phyloP scores from a whole-genome alignment of 331 rosid species.

The Telfairia occidentalis region DNA sequence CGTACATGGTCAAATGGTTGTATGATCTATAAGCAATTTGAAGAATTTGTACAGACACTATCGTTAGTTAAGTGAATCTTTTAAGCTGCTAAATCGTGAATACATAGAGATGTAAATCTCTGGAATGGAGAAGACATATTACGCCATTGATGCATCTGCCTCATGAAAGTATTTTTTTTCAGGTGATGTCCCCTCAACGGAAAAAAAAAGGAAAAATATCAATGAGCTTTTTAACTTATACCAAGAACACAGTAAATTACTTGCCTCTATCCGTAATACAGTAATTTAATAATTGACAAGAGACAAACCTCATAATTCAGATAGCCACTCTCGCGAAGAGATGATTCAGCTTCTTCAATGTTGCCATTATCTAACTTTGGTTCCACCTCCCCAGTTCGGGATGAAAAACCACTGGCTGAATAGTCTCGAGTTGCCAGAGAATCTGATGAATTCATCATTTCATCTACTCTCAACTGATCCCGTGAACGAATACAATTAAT shows the following conservation, averaged over 20 bases:
- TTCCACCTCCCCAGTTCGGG: constrained; percentile 59
- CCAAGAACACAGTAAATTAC: neutral
- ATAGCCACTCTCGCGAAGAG: constrained; percentile 90
- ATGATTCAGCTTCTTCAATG: constrained; percentile 86
- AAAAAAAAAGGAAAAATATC: neutral
- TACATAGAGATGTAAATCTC: too few relatives aligned
- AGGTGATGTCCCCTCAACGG: neutral
- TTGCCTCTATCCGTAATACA: neutral
- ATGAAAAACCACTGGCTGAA: constrained; percentile 78
- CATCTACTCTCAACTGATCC: constrained; percentile 48
- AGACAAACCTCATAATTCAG: constrained; percentile 79
- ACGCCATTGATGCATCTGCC: neutral
- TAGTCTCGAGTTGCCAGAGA: constrained; percentile 86
- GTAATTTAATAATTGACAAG: neutral
- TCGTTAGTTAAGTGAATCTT: neutral
- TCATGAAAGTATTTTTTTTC: neutral
- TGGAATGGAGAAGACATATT: too few relatives aligned
- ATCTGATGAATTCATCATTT: constrained; percentile 58
- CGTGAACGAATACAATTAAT: constrained; percentile 66
- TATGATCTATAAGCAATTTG: neutral
- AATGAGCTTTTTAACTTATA: neutral
- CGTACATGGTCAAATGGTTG: neutral
- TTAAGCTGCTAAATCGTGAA: neutral
- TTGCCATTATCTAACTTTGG: constrained; percentile 55
- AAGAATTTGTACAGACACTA: neutral